Evolutionary conservation across 768 basidiomycete species (phyloP).

Genomic region (Agaricus blazei): DNA sequence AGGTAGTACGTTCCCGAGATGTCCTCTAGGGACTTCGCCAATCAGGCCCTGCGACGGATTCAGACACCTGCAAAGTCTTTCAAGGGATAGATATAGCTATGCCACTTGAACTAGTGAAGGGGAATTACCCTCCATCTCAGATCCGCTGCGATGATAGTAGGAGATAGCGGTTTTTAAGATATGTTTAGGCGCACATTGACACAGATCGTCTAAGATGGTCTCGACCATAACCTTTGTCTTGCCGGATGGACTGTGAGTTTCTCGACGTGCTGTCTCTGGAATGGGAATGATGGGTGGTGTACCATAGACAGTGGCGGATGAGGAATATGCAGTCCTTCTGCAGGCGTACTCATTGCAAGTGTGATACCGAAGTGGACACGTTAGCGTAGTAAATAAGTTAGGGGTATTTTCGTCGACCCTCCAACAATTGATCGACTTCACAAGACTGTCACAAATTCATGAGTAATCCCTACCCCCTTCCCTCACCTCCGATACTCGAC

Average conservation of each 20-base stretch:
- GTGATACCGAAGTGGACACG: slow-evolving; percentile 80
- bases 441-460: no score
- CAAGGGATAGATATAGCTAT: neutral
- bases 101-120: slow-evolving; percentile 94
- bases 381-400: slow-evolving; percentile 85
- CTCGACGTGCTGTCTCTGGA: slow-evolving; percentile 81
- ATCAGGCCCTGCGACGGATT: slow-evolving; percentile 81
- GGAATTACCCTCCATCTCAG: slow-evolving; percentile 77
- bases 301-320: slow-evolving; percentile 97
- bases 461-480: slow-evolving; percentile 17
- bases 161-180: neutral
- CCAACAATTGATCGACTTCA: slow-evolving; percentile 47
- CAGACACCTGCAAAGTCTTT: slow-evolving; percentile 81
- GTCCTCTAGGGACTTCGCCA: slow-evolving; percentile 94
- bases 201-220: slow-evolving; percentile 83
- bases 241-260: slow-evolving; percentile 91
- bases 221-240: slow-evolving; percentile 96
- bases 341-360: slow-evolving; percentile 83
- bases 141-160: slow-evolving; percentile 45
- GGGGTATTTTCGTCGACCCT: slow-evolving; percentile 88
- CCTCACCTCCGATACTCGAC: slow-evolving; percentile 24
- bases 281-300: slow-evolving; percentile 91
- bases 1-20: slow-evolving; percentile 92
- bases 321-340: slow-evolving; percentile 90
- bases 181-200: slow-evolving; percentile 47